Conservation (phyloP, 2,329 filamentous ascomycete genomes). For the Leptographium procerum region DNA sequence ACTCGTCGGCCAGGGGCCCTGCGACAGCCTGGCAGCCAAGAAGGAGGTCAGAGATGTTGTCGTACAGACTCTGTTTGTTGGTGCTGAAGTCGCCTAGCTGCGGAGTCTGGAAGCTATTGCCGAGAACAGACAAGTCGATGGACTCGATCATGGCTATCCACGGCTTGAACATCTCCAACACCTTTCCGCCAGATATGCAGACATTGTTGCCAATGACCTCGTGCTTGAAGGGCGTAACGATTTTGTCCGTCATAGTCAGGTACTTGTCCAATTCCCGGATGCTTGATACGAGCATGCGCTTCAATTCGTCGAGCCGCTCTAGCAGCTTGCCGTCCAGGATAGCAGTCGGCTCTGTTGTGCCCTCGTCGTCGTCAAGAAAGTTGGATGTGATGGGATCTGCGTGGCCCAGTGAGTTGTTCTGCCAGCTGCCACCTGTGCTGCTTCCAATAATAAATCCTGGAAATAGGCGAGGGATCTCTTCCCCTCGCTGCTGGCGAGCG, state of each 20-base stretch:
- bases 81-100: conserved; percentile 77
- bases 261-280: conserved; percentile 82
- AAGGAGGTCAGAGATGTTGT: conserved; percentile 81
- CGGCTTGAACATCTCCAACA: conserved; percentile 78
- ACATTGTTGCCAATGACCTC: conserved; percentile 71
- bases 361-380: conserved; percentile 76
- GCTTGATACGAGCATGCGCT: conserved; percentile 72
- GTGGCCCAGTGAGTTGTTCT: conserved; percentile 53
- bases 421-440: conserved; percentile 78
- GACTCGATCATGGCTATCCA: conserved; percentile 89
- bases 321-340: conserved; percentile 66
- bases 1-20: conserved; percentile 85
- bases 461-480: conserved; percentile 83
- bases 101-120: conserved; percentile 68
- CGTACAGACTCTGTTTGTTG: conserved; percentile 89
- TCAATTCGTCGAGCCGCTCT: conserved; percentile 75
- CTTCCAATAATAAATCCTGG: conserved; percentile 90
- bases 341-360: conserved; percentile 56
- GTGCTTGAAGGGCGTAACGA: conserved; percentile 69
- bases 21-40: conserved; percentile 85
- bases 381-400: conserved; percentile 68
- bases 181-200: conserved; percentile 64
- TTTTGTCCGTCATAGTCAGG: conserved; percentile 64
- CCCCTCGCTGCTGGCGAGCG: conserved; percentile 81
- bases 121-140: conserved; percentile 72